These are phyloP conservation scores for Sextonia rubra DNA, from an alignment of 164 flowering plant species.

Conservation along the genomic window DNA sequence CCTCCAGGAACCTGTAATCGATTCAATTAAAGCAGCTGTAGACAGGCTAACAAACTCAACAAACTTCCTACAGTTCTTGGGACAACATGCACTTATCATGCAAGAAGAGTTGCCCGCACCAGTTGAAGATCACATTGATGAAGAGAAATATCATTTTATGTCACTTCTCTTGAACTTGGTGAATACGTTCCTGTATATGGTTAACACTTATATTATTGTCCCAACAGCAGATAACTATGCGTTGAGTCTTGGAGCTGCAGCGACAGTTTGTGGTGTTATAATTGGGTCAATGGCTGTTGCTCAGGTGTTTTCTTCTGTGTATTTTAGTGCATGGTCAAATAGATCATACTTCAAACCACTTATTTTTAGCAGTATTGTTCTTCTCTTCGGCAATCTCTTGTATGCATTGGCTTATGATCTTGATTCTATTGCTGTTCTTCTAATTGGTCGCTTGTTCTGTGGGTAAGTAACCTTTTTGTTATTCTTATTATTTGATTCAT, in stretches of 20 bases:
- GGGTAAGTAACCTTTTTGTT: slow-evolving; percentile 35
- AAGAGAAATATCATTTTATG: slow-evolving; percentile 41
- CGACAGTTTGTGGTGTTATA: slow-evolving; percentile 57
- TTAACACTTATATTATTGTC: slow-evolving; percentile 52
- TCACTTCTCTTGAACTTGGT: slow-evolving; percentile 51
- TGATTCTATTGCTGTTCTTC: slow-evolving; percentile 43
- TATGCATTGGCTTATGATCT: slow-evolving; percentile 63
- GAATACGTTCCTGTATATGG: slow-evolving; percentile 58
- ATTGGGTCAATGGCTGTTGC: slow-evolving; percentile 69
- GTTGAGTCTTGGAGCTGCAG: slow-evolving; percentile 57
- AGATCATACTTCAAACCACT: slow-evolving; percentile 60
- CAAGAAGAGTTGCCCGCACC: slow-evolving; percentile 44
- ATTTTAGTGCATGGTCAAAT: slow-evolving; percentile 69
- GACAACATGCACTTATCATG: slow-evolving; percentile 52
- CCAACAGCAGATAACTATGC: slow-evolving; percentile 61
- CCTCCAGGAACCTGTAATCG: slow-evolving; percentile 49
- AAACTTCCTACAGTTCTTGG: slow-evolving; percentile 44
- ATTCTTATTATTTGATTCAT: background rate
- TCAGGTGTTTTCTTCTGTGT: slow-evolving; percentile 56
- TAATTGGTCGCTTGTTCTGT: slow-evolving; percentile 51
- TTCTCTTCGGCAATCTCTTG: slow-evolving; percentile 40
- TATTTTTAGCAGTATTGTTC: slow-evolving; percentile 56
- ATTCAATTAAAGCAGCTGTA: slow-evolving; percentile 44
- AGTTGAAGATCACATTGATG: slow-evolving; percentile 29
- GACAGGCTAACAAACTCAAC: slow-evolving; percentile 50